Percentiles rank a stretch among this genome's conserved stretches.
These are phyloP conservation scores for Globisporangium paroecandrum DNA, from an alignment of 352 stramenopile genomes.

Conservation along the genomic window DNA sequence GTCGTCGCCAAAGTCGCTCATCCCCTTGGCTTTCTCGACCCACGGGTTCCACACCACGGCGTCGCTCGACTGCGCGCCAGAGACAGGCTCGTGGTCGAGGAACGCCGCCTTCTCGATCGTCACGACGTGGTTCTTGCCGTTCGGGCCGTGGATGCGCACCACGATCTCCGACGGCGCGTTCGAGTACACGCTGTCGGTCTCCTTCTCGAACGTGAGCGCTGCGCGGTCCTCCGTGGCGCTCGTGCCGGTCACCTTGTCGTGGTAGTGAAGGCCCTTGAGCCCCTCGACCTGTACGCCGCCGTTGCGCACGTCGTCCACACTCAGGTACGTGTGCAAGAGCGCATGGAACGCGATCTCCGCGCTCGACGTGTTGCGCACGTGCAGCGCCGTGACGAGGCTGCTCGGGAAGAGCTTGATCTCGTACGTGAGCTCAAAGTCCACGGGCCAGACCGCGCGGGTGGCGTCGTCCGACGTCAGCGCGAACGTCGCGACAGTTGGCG, in stretches of 20 bases:
- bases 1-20: conserved; percentile 94
- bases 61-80: conserved; percentile 52
- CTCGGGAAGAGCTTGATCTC: conserved; percentile 83
- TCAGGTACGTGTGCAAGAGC: conserved; percentile 94
- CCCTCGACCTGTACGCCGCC: conserved; percentile 69
- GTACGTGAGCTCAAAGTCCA: conserved; percentile 83
- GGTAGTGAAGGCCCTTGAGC: conserved; percentile 79
- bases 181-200: conserved; percentile 89
- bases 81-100: conserved; percentile 28
- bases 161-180: conserved; percentile 62
- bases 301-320: conserved; percentile 72
- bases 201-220: conserved; percentile 58
- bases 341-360: conserved; percentile 90
- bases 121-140: conserved; percentile 54
- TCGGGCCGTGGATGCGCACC: conserved; percentile 57
- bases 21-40: conserved; percentile 89
- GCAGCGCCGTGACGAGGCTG: conserved; percentile 82
- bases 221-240: conserved; percentile 60
- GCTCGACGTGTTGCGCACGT: conserved; percentile 88
- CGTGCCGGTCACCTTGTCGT: conserved; percentile 86
- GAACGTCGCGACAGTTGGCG: conserved; percentile 64
- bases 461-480: conserved; percentile 37
- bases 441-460: conserved; percentile 58
- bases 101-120: conserved; percentile 74
- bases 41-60: conserved; percentile 95